Conservation (phyloP, 1,284 basidiomycete species). For the Naganishia cerealis region DNA sequence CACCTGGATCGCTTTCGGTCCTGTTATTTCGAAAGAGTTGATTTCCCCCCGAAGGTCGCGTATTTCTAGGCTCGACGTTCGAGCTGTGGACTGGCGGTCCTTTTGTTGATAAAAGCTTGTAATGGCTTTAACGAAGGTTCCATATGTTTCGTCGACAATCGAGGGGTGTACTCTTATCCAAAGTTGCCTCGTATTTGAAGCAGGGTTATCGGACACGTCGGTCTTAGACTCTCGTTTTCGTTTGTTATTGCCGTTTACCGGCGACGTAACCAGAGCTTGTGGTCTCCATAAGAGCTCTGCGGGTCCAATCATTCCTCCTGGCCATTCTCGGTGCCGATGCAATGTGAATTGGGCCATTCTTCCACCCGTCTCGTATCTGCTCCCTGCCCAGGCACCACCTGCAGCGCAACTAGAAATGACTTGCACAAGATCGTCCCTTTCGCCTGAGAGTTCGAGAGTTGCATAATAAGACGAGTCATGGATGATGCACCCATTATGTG, state of each 20-base stretch:
- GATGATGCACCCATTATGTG: constrained; percentile 74
- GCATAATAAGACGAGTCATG: constrained; percentile 84
- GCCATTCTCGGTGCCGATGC: constrained; percentile 59
- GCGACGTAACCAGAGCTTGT: neutral
- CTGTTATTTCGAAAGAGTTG: constrained; percentile 81
- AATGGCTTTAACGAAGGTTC: constrained; percentile 59
- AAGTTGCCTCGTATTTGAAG: constrained; percentile 49
- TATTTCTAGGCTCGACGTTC: constrained; percentile 60
- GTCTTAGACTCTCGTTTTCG: constrained; percentile 10
- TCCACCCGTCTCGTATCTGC: constrained; percentile 61
- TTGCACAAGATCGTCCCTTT: constrained; percentile 59
- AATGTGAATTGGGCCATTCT: constrained; percentile 46
- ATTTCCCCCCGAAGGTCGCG: constrained; percentile 68
- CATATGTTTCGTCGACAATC: constrained; percentile 62
- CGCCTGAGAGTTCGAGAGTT: constrained; percentile 70
- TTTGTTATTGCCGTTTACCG: constrained; percentile 29
- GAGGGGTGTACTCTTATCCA: constrained; percentile 80
- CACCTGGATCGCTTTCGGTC: constrained; percentile 75
- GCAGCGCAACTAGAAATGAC: constrained; percentile 57
- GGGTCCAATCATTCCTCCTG: constrained; percentile 69
- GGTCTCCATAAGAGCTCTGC: constrained; percentile 71
- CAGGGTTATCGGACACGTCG: neutral
- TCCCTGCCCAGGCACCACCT: constrained; percentile 42
- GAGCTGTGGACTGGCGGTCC: constrained; percentile 1
- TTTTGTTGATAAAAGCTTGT: constrained; percentile 55